Evolutionary conservation across 805 yeast species (phyloP), one percentile per base, ranked within the genome.

Genomic region (Brettanomyces anomalus): DNA sequence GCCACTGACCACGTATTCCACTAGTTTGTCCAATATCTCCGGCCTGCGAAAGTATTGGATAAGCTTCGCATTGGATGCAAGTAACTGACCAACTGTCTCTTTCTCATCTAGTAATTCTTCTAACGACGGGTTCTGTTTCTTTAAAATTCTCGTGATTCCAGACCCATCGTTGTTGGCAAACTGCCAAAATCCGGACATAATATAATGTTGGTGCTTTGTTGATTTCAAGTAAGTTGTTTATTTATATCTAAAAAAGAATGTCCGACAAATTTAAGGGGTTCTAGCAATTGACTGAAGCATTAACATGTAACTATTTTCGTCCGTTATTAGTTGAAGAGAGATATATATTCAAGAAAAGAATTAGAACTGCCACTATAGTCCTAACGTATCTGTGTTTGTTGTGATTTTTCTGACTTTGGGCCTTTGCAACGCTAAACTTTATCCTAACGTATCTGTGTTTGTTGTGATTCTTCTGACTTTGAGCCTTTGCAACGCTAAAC

Each of bases 1-100:
- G 36, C 74, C 79, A 39, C 62, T 64, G 31, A 78, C 77, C 35
- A 88, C 73, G 52, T 77, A 79, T 33, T 81, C 77, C 26, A 90
- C 77, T 45, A 90, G 71, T 44, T 77, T 76, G 41, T 69, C 72
- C 46, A 90, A 60, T 14, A 86, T 77, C 42, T 79, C 84, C 14
- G 93, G 88, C 55, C 85, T 85, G 48, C 90, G 72, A 43, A 93
- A 67, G 53, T 81, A 81, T 53, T 87, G 93, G 33, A 89, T 70
- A 40, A 93, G 71, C 56, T 83, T 81, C 37, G 81, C 72, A 58
- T 84, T 84, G 16, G 87, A 79, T 18, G 82, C 76, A 48, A 81
- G 64, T 32, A 86, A 65, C 57, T 85, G 93, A 45, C 84, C 84
- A 21, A 84, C 67, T 24, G 86, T 61, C 45, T 82, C 89, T 37